A percentile compares a stretch with the other conserved stretches of the same genome.
phyloP scores from a whole-genome alignment of 2,329 filamentous ascomycete genomes.

The Teratosphaeria viscida region DNA sequence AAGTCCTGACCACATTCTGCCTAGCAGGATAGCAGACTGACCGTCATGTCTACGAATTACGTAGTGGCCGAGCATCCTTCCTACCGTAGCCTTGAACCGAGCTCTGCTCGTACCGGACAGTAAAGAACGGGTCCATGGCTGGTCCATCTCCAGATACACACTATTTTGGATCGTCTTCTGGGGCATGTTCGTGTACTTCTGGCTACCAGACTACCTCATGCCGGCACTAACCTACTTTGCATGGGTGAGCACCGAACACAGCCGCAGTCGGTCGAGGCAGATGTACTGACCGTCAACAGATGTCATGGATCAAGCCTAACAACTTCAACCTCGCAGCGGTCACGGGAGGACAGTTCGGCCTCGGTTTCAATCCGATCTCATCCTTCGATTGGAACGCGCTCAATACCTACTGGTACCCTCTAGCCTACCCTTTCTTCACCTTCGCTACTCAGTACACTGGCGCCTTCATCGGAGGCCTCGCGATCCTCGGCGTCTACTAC shows the following conservation, averaged over 20 bases:
- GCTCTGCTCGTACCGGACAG: constrained; percentile 41
- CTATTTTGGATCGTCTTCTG: constrained; percentile 71
- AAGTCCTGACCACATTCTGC: neutral
- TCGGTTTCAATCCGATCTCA: constrained; percentile 64
- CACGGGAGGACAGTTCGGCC: constrained; percentile 50
- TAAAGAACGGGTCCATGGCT: constrained; percentile 34
- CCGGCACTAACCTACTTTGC: constrained; percentile 83
- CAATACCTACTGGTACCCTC: constrained; percentile 6
- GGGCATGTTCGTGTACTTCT: constrained; percentile 64
- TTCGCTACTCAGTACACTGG: constrained; percentile 37
- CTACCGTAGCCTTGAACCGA: constrained; percentile 80
- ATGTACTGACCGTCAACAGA: constrained; percentile 8
- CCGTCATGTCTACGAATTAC: neutral
- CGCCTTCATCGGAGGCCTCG: constrained; percentile 47
- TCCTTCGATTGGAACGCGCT: constrained; percentile 68
- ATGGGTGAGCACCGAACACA: constrained; percentile 31
- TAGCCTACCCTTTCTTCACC: constrained; percentile 65
- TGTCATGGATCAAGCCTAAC: constrained; percentile 81
- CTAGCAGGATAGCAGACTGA: neutral
- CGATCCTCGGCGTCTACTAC: constrained; percentile 57
- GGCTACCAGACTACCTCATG: constrained; percentile 71
- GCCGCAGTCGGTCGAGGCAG: no score
- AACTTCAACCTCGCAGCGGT: constrained; percentile 78
- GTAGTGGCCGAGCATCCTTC: constrained; percentile 45
- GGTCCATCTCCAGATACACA: constrained; percentile 63